Percentiles rank a stretch among this genome's conserved stretches.
Evolutionary conservation across 2,329 filamentous ascomycete species (phyloP).

Genomic region (Botrytis medusae): DNA sequence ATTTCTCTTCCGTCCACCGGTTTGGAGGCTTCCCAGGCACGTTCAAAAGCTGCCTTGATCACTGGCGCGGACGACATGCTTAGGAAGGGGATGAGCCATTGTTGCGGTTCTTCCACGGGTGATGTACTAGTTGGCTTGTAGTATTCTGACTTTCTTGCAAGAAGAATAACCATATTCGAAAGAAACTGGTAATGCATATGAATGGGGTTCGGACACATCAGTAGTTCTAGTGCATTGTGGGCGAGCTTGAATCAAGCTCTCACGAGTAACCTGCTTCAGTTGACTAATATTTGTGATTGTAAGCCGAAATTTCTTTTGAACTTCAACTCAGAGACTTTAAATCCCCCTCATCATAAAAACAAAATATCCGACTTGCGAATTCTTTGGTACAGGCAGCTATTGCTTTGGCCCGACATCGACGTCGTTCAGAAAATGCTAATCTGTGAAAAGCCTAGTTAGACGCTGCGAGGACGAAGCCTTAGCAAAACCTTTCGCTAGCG

Average conservation of each 20-base stretch:
- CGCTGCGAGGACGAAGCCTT: not conserved
- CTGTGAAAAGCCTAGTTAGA: not conserved
- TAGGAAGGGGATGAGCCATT: constrained; percentile 6
- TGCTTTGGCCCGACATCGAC: not conserved
- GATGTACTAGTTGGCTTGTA: rapidly evolving
- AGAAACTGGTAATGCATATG: not conserved
- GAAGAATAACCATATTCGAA: not conserved
- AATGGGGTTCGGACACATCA: too few relatives aligned
- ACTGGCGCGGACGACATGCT: constrained; percentile 16
- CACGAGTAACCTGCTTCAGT: too few relatives aligned
- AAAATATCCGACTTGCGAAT: not conserved
- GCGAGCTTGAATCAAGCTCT: not conserved
- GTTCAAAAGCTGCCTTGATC: constrained; percentile 25
- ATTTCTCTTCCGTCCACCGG: not conserved
- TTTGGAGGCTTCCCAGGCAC: not conserved
- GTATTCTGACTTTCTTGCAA: too few relatives aligned
- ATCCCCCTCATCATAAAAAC: too few relatives aligned
- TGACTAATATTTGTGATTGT: not conserved
- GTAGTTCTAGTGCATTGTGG: not conserved
- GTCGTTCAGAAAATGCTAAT: not conserved
- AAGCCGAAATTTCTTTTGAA: not conserved
- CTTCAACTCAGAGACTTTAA: not conserved
- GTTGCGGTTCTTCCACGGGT: not conserved
- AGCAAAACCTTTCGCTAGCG: not conserved
- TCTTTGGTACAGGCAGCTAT: not conserved